Evolutionary conservation across 257 asterid species (phyloP).

Genomic region (Galeopsis tetrahit): DNA sequence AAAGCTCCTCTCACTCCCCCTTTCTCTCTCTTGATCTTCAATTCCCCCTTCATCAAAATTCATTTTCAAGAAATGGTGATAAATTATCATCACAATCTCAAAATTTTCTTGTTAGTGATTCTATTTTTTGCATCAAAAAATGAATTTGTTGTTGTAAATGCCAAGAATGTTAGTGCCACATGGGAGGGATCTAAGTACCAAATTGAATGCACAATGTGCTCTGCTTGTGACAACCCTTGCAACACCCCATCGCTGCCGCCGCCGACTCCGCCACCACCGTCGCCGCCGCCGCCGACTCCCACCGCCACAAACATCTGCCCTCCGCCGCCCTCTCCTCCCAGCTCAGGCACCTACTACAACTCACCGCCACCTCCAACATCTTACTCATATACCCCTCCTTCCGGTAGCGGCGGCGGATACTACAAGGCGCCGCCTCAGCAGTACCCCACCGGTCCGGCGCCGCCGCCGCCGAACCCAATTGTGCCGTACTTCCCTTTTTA

Average conservation of each 20-base stretch:
- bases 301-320: conserved; percentile 57
- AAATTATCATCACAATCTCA: conserved; percentile 25
- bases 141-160: conserved; percentile 15
- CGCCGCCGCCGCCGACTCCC: conserved; percentile 47
- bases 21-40: conserved; percentile 24
- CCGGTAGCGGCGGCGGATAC: conserved; percentile 41
- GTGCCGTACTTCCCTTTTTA: conserved; percentile 89
- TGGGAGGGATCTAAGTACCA: conserved; percentile 91
- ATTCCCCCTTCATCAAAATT: background rate
- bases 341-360: conserved; percentile 45
- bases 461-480: conserved; percentile 94
- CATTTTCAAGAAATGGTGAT: conserved; percentile 50
- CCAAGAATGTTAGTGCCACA: conserved; percentile 28
- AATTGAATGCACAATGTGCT: conserved; percentile 91
- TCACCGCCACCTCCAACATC: conserved; percentile 63
- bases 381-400: conserved; percentile 49
- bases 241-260: conserved; percentile 73
- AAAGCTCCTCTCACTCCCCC: background rate
- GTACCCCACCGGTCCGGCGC: conserved; percentile 61
- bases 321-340: conserved; percentile 77
- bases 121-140: conserved; percentile 33
- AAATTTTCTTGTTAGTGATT: conserved; percentile 30
- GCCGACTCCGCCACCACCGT: conserved; percentile 56
- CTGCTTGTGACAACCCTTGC: conserved; percentile 95
- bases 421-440: conserved; percentile 52